phyloP scores from a whole-genome alignment of 2,329 filamentous ascomycete genomes.

The Calycina herbarum region DNA sequence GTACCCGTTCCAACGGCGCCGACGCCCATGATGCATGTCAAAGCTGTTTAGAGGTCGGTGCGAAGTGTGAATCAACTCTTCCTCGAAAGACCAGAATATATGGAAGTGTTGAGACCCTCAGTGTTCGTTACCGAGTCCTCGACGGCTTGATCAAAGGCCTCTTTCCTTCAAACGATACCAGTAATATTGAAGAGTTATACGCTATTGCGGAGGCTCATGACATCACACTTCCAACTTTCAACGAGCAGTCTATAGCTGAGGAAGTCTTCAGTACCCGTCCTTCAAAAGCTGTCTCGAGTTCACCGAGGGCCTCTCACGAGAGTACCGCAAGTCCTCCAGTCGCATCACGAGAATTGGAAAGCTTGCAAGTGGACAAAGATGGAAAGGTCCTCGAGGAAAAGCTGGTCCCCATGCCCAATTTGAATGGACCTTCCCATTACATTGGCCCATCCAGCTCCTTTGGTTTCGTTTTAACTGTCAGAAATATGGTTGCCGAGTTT shows the following conservation, averaged over 20 bases:
- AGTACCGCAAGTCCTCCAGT: constrained; percentile 23
- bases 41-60: constrained; percentile 41
- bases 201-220: constrained; percentile 42
- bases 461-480: constrained; percentile 34
- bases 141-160: constrained; percentile 44
- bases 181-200: constrained; percentile 42
- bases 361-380: constrained; percentile 17
- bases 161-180: constrained; percentile 42
- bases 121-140: constrained; percentile 44
- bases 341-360: constrained; percentile 22
- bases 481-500: constrained; percentile 36
- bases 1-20: constrained; percentile 32
- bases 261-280: constrained; percentile 32
- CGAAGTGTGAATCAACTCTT: constrained; percentile 44
- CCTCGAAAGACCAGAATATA: constrained; percentile 47
- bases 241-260: constrained; percentile 27
- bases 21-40: constrained; percentile 39
- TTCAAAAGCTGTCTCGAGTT: constrained; percentile 13
- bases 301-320: constrained; percentile 23
- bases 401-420: constrained; percentile 30
- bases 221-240: constrained; percentile 41
- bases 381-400: constrained; percentile 30
- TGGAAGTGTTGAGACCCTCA: constrained; percentile 47
- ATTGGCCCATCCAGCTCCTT: constrained; percentile 37
- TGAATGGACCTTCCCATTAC: constrained; percentile 33